Evolutionary conservation across 495 filamentous ascomycete species (phyloP).

Genomic region (Delitschia confertaspora): DNA sequence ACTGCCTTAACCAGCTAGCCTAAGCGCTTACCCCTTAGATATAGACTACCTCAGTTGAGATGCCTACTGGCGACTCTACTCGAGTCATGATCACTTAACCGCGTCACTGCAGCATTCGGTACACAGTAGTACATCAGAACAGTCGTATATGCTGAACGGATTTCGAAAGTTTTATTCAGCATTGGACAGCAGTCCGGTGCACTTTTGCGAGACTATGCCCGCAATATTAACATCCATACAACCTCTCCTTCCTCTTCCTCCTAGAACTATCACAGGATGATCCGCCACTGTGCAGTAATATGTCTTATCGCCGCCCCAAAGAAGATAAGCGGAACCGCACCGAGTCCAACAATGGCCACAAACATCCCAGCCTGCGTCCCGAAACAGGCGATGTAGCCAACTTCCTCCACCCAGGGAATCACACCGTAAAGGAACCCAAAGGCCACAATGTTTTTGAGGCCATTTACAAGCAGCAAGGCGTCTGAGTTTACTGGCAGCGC

Average conservation of each 20-base stretch:
- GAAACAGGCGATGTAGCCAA: slow-evolving; percentile 31
- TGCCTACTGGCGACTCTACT: too few relatives aligned
- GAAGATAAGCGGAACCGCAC: slow-evolving; percentile 17
- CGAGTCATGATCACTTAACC: too few relatives aligned
- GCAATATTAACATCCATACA: too few relatives aligned
- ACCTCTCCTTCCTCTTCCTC: not conserved
- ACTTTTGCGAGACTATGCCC: too few relatives aligned
- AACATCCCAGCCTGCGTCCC: slow-evolving; percentile 32
- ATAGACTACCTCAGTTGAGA: too few relatives aligned
- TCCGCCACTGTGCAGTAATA: slow-evolving; percentile 26
- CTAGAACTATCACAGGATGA: slow-evolving; percentile 26
- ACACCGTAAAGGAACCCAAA: slow-evolving; percentile 33
- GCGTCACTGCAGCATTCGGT: too few relatives aligned
- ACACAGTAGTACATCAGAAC: too few relatives aligned
- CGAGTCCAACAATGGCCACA: slow-evolving; percentile 26
- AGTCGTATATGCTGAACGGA: too few relatives aligned
- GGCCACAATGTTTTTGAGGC: slow-evolving; percentile 25
- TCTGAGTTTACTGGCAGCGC: slow-evolving; percentile 31
- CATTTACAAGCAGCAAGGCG: slow-evolving; percentile 32
- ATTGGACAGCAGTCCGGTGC: too few relatives aligned
- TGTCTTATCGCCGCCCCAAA: slow-evolving; percentile 29
- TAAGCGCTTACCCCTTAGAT: too few relatives aligned
- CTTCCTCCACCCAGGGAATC: slow-evolving; percentile 31
- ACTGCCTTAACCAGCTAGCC: too few relatives aligned
- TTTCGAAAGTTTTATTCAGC: too few relatives aligned